Percentiles rank a stretch among this genome's conserved stretches.
These are phyloP conservation scores for Wickerhamiella australiensis DNA, from an alignment of 805 yeast genomes.

Conservation along the genomic window DNA sequence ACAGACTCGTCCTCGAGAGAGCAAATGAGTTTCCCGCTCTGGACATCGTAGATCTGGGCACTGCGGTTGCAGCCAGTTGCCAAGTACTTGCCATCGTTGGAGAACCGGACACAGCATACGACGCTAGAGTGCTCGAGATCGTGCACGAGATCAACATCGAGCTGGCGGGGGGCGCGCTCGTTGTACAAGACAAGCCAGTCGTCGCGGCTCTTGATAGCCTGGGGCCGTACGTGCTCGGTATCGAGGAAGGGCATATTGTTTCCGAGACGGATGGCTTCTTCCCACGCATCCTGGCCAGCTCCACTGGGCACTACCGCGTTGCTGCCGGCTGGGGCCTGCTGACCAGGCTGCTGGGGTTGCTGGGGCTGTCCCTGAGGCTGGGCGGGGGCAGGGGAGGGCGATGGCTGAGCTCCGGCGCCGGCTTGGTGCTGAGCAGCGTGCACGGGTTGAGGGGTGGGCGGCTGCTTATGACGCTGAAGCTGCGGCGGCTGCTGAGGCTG, in stretches of 20 bases:
- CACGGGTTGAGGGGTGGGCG: not conserved
- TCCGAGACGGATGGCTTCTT: conserved; percentile 23
- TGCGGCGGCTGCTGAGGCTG: conserved; percentile 3
- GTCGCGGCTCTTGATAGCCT: conserved; percentile 65
- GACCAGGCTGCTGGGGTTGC: conserved; percentile 23
- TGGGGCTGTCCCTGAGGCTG: conserved; percentile 21
- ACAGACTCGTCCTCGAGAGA: conserved; percentile 71
- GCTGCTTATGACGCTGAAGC: not conserved
- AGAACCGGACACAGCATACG: conserved; percentile 91
- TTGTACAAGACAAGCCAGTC: conserved; percentile 85
- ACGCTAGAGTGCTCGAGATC: conserved; percentile 88
- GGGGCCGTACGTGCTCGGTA: conserved; percentile 59
- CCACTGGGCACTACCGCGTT: conserved; percentile 19
- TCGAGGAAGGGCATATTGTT: conserved; percentile 49
- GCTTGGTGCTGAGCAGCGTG: conserved; percentile 2
- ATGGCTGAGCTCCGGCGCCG: not conserved
- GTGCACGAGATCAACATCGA: conserved; percentile 81
- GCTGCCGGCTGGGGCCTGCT: conserved; percentile 20
- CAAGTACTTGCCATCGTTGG: conserved; percentile 77
- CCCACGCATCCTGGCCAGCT: conserved; percentile 15
- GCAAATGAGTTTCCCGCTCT: conserved; percentile 81
- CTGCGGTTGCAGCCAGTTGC: conserved; percentile 97
- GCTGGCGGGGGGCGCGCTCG: conserved; percentile 62
- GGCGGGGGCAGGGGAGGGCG: conserved; percentile 12
- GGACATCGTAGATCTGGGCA: conserved; percentile 87